A percentile compares a stretch with the other conserved stretches of the same genome.
phyloP scores from a whole-genome alignment of 805 yeast species.

The Saccharomyces mikatae region DNA sequence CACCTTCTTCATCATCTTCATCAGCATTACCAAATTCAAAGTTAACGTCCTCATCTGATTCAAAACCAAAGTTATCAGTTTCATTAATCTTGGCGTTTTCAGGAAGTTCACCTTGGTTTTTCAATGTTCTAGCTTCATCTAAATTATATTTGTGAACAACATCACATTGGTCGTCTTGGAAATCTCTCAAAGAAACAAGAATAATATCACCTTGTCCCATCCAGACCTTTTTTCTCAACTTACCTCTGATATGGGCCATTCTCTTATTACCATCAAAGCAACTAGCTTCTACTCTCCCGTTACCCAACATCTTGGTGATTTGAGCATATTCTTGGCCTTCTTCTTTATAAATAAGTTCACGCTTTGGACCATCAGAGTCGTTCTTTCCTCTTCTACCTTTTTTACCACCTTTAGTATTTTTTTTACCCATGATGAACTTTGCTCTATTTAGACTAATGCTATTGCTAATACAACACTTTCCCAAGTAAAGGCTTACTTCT shows the following conservation, averaged over 20 bases:
- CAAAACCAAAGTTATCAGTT: constrained; percentile 94
- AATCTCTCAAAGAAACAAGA: constrained; percentile 91
- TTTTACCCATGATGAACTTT: constrained; percentile 29
- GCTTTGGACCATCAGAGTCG: constrained; percentile 80
- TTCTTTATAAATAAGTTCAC: constrained; percentile 85
- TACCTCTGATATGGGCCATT: constrained; percentile 97
- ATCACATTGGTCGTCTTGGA: constrained; percentile 97
- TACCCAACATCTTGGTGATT: constrained; percentile 96
- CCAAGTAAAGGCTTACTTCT: background rate
- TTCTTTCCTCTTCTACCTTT: constrained; percentile 97
- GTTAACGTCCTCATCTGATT: constrained; percentile 94
- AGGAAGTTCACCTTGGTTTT: constrained; percentile 93
- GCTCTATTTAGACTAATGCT: background rate
- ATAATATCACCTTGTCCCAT: constrained; percentile 98
- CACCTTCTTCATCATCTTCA: constrained; percentile 66
- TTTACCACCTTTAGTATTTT: constrained; percentile 62
- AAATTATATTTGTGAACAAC: constrained; percentile 94
- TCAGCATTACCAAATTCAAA: constrained; percentile 95
- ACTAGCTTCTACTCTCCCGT: constrained; percentile 89
- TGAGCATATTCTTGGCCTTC: constrained; percentile 99
- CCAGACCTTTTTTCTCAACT: constrained; percentile 99
- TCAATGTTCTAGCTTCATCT: constrained; percentile 95
- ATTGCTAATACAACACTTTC: background rate
- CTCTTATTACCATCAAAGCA: constrained; percentile 93
- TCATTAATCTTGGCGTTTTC: constrained; percentile 96